These are phyloP conservation scores for Leptoxyphium fumago DNA, from an alignment of 2,329 filamentous ascomycete species.

Conservation along the genomic window DNA sequence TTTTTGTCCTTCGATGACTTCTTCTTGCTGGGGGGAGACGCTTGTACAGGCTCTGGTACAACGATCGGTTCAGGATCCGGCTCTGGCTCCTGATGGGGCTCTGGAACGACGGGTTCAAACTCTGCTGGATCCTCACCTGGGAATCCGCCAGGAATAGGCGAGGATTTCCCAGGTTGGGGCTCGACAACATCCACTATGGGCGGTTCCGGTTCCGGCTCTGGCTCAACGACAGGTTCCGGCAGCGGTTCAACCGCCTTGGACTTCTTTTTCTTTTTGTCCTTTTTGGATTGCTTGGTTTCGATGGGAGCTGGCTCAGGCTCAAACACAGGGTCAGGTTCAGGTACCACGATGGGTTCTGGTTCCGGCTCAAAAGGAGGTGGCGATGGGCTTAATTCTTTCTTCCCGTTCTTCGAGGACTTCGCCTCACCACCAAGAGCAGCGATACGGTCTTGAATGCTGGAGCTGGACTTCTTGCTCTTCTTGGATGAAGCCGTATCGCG, in stretches of 20 bases:
- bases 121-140: conserved; percentile 2
- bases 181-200: not conserved
- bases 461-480: conserved; percentile 26
- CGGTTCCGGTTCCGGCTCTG: not conserved
- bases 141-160: conserved; percentile 5
- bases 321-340: conserved; percentile 2
- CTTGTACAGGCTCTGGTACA: conserved; percentile 14
- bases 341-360: conserved; percentile 2
- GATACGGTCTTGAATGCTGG: conserved; percentile 38
- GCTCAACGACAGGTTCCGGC: not conserved
- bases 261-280: conserved; percentile 5
- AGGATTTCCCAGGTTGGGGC: not conserved
- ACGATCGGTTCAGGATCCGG: conserved; percentile 10
- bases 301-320: conserved; percentile 1
- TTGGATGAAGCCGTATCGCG: conserved; percentile 25
- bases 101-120: not conserved
- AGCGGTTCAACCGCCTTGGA: not conserved
- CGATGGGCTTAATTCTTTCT: conserved; percentile 18
- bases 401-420: conserved; percentile 11
- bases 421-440: conserved; percentile 27
- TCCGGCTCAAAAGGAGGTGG: conserved; percentile 13
- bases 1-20: conserved; percentile 16
- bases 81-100: conserved; percentile 3
- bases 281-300: conserved; percentile 4
- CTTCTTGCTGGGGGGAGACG: conserved; percentile 10